Conservation (phyloP, 192 early-diverging fungal genomes). For the Coemansia sp. region DNA sequence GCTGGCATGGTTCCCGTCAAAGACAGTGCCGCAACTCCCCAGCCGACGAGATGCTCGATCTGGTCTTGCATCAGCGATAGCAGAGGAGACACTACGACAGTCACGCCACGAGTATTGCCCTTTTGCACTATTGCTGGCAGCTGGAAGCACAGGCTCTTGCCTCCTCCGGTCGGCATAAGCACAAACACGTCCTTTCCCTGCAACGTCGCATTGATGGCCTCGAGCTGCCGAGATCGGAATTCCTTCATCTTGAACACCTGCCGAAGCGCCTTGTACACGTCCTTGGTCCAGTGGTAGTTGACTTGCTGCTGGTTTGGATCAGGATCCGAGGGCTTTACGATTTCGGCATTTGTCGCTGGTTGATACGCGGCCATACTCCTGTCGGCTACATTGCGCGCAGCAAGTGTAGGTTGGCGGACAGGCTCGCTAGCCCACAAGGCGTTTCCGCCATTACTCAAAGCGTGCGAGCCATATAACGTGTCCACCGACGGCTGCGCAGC, state of each 20-base stretch:
- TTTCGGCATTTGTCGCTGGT: constrained; percentile 2
- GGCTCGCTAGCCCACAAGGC: neutral
- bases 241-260: constrained; percentile 71
- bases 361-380: neutral
- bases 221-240: constrained; percentile 86
- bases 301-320: constrained; percentile 37
- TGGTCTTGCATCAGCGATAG: constrained; percentile 98
- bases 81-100: constrained; percentile 91
- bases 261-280: constrained; percentile 69
- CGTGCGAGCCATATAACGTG: neutral
- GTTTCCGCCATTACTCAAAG: neutral
- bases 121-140: constrained; percentile 77
- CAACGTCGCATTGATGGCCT: constrained; percentile 87
- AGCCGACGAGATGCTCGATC: constrained; percentile 69
- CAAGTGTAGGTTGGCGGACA: neutral
- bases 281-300: constrained; percentile 68
- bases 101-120: constrained; percentile 71
- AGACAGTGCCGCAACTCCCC: constrained; percentile 65
- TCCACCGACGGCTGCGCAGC: neutral
- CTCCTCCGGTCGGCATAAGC: constrained; percentile 98
- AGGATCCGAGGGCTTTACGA: constrained; percentile 44
- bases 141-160: constrained; percentile 96
- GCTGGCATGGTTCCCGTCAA: constrained; percentile 65
- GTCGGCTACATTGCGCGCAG: neutral
- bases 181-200: constrained; percentile 87